A percentile compares a stretch with the other conserved stretches of the same genome.
phyloP scores from a whole-genome alignment of 179 eudicot species.

The Beta macrorhiza region DNA sequence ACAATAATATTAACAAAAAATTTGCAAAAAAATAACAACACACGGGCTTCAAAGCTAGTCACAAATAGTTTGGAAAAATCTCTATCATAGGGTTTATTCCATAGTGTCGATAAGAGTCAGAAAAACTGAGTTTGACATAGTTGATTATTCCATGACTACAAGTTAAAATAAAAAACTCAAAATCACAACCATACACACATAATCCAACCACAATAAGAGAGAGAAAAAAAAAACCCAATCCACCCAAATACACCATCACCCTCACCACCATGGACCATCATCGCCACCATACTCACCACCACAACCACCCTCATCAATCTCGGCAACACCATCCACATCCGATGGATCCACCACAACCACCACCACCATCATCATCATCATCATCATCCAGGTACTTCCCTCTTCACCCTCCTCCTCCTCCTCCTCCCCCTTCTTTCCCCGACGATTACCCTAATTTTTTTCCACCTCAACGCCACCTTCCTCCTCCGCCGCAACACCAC shows the following conservation, averaged over 20 bases:
- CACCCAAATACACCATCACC: neutral
- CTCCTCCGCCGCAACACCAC: neutral
- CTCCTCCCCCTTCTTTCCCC: conserved; percentile 13
- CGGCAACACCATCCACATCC: conserved; percentile 5
- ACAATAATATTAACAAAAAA: too few relatives aligned
- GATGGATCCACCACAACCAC: neutral
- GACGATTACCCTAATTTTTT: neutral
- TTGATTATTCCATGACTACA: neutral
- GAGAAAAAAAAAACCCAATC: neutral
- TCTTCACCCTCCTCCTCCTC: conserved; percentile 14
- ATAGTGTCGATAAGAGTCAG: too few relatives aligned
- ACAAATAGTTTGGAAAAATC: too few relatives aligned
- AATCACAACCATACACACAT: neutral
- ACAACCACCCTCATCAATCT: neutral
- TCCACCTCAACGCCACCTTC: neutral
- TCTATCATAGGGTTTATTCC: too few relatives aligned
- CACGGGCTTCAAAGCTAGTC: too few relatives aligned
- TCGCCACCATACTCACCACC: neutral
- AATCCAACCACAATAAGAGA: neutral
- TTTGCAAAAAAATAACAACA: too few relatives aligned
- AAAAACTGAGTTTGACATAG: too few relatives aligned
- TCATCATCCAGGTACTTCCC: conserved; percentile 16
- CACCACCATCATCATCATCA: conserved; percentile 7
- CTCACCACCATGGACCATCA: conserved; percentile 20
- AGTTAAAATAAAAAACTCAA: neutral